Percentiles rank a stretch among this genome's conserved stretches.
Conservation (phyloP, 2,329 filamentous ascomycete genomes). For the Whalleya microplaca region DNA sequence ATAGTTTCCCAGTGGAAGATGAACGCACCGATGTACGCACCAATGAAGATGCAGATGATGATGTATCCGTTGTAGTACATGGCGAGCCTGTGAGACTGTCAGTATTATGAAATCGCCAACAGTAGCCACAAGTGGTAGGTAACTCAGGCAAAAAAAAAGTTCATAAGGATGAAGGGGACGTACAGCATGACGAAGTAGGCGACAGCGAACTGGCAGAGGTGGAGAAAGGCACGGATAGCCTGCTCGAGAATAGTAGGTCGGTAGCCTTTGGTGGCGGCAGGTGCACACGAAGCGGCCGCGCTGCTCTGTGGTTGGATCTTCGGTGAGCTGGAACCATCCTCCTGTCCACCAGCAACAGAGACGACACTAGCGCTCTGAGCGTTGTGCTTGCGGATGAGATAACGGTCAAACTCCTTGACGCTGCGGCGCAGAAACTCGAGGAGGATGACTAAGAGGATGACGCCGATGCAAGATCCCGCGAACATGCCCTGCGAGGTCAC, state of each 20-base stretch:
- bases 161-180: conserved; percentile 72
- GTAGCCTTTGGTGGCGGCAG: conserved; percentile 36
- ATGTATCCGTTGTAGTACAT: conserved; percentile 73
- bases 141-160: not conserved
- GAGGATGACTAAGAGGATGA: conserved; percentile 71
- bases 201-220: conserved; percentile 72
- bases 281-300: not conserved
- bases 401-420: conserved; percentile 73
- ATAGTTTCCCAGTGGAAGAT: conserved; percentile 72
- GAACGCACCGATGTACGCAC: conserved; percentile 73
- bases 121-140: not conserved
- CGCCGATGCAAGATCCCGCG: conserved; percentile 78
- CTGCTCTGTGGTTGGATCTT: conserved; percentile 4
- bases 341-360: conserved; percentile 8
- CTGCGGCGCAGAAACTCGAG: conserved; percentile 75
- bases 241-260: conserved; percentile 69
- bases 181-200: conserved; percentile 79
- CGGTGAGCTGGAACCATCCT: not conserved
- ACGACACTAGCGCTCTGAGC: conserved; percentile 30
- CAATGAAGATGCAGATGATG: conserved; percentile 80
- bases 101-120: not conserved
- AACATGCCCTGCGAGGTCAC: conserved; percentile 73
- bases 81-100: conserved; percentile 35
- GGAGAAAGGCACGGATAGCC: conserved; percentile 65
- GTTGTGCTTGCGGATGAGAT: conserved; percentile 59